Evolutionary conservation across 768 basidiomycete species (phyloP).

Genomic region (Psilocybe subaeruginosa): DNA sequence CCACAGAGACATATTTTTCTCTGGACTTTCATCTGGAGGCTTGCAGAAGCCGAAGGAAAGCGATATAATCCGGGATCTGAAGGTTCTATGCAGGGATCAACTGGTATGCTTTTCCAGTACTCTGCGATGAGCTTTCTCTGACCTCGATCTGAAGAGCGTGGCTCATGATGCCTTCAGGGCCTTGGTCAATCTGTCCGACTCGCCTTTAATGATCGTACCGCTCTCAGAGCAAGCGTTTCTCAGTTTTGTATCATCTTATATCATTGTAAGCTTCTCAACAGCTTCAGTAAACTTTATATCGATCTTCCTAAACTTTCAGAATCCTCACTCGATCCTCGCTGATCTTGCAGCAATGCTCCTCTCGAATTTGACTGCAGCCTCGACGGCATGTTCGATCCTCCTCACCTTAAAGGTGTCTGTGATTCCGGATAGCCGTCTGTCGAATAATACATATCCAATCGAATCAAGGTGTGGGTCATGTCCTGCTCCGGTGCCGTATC

Average conservation of each 20-base stretch:
- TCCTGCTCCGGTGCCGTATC: conserved; percentile 72
- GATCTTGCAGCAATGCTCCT: conserved; percentile 97
- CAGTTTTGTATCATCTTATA: conserved; percentile 85
- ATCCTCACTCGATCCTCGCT: conserved; percentile 87
- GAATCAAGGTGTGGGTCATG: conserved; percentile 84
- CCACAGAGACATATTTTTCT: conserved; percentile 75
- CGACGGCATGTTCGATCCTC: conserved; percentile 65
- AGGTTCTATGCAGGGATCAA: conserved; percentile 87
- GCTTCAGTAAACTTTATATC: not conserved
- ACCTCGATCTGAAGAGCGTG: conserved; percentile 57
- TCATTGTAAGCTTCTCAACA: conserved; percentile 62
- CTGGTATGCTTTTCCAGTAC: conserved; percentile 48
- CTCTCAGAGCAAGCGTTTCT: conserved; percentile 78
- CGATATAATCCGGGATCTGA: conserved; percentile 77
- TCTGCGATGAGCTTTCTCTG: conserved; percentile 5
- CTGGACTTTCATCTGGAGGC: conserved; percentile 58
- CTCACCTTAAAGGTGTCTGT: conserved; percentile 69
- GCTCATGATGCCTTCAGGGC: conserved; percentile 96
- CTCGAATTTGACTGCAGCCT: conserved; percentile 87
- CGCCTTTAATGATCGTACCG: conserved; percentile 62
- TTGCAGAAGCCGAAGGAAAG: conserved; percentile 64
- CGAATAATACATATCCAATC: conserved; percentile 66
- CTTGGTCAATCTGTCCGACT: conserved; percentile 91
- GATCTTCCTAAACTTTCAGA: conserved; percentile 45
- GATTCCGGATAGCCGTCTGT: conserved; percentile 49